Percentiles rank a stretch among this genome's conserved stretches.
These are phyloP conservation scores for Penicillium glabrum DNA, from an alignment of 2,329 filamentous ascomycete genomes.

Conservation along the genomic window DNA sequence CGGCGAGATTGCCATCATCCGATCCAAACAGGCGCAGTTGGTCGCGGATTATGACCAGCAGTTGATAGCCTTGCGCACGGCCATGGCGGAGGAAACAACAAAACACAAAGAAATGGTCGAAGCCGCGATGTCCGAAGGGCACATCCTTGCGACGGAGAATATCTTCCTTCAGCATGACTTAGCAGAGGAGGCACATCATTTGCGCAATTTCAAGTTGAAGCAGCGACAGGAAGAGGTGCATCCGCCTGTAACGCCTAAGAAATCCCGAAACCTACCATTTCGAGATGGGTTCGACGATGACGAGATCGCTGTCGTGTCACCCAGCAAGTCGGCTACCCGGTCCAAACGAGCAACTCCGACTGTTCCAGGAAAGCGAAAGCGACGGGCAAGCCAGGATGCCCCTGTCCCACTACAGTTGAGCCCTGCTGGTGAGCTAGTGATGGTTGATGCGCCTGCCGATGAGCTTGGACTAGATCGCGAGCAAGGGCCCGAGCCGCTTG, in stretches of 20 bases:
- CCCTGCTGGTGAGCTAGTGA: conserved; percentile 26
- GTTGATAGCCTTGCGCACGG: conserved; percentile 53
- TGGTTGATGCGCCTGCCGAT: conserved; percentile 29
- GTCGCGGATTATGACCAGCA: conserved; percentile 55
- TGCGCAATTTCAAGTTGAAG: conserved; percentile 43
- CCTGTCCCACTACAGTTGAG: conserved; percentile 50
- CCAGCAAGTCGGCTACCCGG: conserved; percentile 50
- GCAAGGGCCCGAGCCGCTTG: conserved; percentile 6
- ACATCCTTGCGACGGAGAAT: conserved; percentile 59
- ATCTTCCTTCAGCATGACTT: conserved; percentile 62
- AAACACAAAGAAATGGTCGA: conserved; percentile 58
- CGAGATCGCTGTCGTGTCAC: conserved; percentile 57
- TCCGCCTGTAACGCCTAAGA: conserved; percentile 52
- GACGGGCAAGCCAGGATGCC: conserved; percentile 52
- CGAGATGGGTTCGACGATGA: conserved; percentile 66
- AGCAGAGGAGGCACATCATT: conserved; percentile 53
- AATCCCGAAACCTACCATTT: conserved; percentile 48
- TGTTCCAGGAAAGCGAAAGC: conserved; percentile 59
- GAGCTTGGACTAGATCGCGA: conserved; percentile 24
- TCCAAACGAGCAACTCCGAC: conserved; percentile 56
- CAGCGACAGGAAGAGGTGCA: conserved; percentile 34
- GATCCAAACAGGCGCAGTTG: conserved; percentile 56
- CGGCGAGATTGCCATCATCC: conserved; percentile 63
- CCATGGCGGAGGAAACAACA: conserved; percentile 53
- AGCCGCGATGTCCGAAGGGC: conserved; percentile 53